Percentiles rank a stretch among this genome's conserved stretches.
phyloP scores from a whole-genome alignment of 1,139 yeast species.

The Blastobotrys buckinghamii region DNA sequence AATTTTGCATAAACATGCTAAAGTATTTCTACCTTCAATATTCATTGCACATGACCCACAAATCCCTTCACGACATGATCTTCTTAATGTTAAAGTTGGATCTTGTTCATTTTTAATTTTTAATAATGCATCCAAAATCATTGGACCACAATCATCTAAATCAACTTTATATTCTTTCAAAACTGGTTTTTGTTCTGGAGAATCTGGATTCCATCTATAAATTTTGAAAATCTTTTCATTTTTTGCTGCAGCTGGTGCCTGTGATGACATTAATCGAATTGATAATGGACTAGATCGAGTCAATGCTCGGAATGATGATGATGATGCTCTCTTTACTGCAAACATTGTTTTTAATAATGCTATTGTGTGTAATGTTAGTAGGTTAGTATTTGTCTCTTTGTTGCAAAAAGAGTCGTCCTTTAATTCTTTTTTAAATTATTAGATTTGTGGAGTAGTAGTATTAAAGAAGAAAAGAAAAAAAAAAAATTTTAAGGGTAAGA shows the following conservation, averaged over 20 bases:
- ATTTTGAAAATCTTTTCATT: slow-evolving; percentile 79
- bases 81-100: slow-evolving; percentile 89
- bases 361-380: no score
- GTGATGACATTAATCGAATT: neutral
- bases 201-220: slow-evolving; percentile 98
- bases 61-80: slow-evolving; percentile 99
- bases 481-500: neutral
- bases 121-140: slow-evolving; percentile 92
- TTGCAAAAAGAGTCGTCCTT: no score
- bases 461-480: neutral
- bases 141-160: slow-evolving; percentile 91
- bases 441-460: neutral
- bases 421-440: no score
- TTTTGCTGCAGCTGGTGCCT: slow-evolving; percentile 36
- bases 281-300: neutral
- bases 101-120: slow-evolving; percentile 97
- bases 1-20: slow-evolving; percentile 94
- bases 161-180: slow-evolving; percentile 81
- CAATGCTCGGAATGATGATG: neutral
- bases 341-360: neutral
- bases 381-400: no score
- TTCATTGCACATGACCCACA: slow-evolving; percentile 99
- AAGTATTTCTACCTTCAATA: slow-evolving; percentile 94
- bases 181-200: slow-evolving; percentile 87
- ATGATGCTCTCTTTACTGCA: neutral